Evolutionary conservation across 1,284 basidiomycete species (phyloP).

Genomic region (Leccinum ambiguum): DNA sequence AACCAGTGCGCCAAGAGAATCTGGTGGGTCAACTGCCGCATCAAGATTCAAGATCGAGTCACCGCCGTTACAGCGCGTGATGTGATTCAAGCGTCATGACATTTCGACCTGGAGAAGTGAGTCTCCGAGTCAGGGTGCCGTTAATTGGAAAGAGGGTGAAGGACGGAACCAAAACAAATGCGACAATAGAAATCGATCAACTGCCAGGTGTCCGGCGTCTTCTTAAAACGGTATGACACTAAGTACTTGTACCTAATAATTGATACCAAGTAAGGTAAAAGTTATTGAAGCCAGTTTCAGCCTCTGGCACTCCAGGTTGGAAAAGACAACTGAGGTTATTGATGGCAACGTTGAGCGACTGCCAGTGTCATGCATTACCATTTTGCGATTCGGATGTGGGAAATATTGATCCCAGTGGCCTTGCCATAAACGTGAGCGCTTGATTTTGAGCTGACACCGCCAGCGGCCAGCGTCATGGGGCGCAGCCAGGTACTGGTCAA

Average conservation of each 20-base stretch:
- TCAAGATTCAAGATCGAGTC: neutral
- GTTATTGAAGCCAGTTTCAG: no score
- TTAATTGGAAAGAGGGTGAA: neutral
- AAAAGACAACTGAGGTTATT: no score
- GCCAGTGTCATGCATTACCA: neutral
- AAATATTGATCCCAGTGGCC: neutral
- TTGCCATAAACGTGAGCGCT: neutral
- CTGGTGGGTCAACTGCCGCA: neutral
- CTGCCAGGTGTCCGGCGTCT: neutral
- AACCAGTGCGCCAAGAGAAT: slow-evolving; percentile 21
- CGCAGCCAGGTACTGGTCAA: neutral
- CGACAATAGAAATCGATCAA: neutral
- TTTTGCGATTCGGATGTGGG: neutral
- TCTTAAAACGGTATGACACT: neutral
- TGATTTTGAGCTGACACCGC: neutral
- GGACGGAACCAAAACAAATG: slow-evolving; percentile 7
- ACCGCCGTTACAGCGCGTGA: neutral
- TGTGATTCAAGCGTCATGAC: neutral
- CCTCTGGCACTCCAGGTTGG: no score
- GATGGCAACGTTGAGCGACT: no score
- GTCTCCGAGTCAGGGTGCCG: neutral
- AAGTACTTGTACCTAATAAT: no score
- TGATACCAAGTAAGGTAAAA: no score
- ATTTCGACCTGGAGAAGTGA: neutral
- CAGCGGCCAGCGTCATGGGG: neutral